These are phyloP conservation scores for Corylus americana DNA, from an alignment of 306 rosid species.

Conservation along the genomic window DNA sequence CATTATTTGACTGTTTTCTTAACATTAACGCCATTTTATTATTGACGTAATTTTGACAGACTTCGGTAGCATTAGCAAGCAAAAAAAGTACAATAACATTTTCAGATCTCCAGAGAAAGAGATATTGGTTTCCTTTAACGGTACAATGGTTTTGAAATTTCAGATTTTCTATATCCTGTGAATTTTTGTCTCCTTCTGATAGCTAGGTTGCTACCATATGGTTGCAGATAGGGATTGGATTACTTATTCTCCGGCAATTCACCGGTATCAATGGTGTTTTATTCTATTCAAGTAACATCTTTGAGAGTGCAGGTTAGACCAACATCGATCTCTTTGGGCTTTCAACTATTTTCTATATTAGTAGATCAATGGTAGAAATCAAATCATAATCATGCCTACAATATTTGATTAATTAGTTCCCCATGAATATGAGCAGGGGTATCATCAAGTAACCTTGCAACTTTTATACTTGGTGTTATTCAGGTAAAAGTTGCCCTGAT, in stretches of 20 bases:
- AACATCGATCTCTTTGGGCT: slow-evolving; percentile 7
- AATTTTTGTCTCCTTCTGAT: slow-evolving; percentile 21
- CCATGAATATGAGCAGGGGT: slow-evolving; percentile 48
- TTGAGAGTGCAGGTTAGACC: slow-evolving; percentile 67
- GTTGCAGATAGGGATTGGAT: slow-evolving; percentile 74
- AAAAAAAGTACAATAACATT: slow-evolving; percentile 58
- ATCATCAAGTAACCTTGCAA: slow-evolving; percentile 60
- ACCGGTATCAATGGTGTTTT: slow-evolving; percentile 79
- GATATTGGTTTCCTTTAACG: slow-evolving; percentile 86
- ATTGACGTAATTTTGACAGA: slow-evolving; percentile 39
- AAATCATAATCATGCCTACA: slow-evolving; percentile 1
- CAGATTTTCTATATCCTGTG: slow-evolving; percentile 9
- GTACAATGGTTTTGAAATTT: slow-evolving; percentile 30
- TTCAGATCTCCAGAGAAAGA: slow-evolving; percentile 73
- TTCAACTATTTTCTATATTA: slow-evolving; percentile 1
- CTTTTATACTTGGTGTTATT: slow-evolving; percentile 72
- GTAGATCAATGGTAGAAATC: slow-evolving; percentile 21
- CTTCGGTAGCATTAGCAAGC: slow-evolving; percentile 55
- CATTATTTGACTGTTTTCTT: slow-evolving; percentile 6
- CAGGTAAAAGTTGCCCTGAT: slow-evolving; percentile 48
- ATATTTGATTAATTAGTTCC: slow-evolving; percentile 13
- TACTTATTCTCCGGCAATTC: slow-evolving; percentile 77
- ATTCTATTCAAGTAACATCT: slow-evolving; percentile 84
- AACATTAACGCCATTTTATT: slow-evolving; percentile 21
- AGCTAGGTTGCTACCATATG: not conserved